Conservation (phyloP, 257 asterid species). For the Gentiana straminea region DNA sequence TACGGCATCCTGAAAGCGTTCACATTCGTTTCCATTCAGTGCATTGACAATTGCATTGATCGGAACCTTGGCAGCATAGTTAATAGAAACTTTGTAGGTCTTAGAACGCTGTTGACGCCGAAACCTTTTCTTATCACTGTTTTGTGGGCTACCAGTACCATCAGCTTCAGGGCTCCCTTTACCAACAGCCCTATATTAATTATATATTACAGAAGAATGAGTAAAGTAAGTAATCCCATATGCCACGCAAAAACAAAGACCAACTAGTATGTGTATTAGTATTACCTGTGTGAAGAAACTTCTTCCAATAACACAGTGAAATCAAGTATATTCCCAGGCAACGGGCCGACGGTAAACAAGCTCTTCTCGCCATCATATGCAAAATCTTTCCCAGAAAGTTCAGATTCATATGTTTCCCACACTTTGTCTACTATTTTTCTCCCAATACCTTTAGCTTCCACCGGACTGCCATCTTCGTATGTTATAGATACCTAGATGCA, state of each 20-base stretch:
- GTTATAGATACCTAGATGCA: slow-evolving; percentile 33
- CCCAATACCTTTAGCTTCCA: slow-evolving; percentile 56
- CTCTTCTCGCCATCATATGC: slow-evolving; percentile 73
- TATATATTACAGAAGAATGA: background rate
- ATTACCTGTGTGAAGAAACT: slow-evolving; percentile 27
- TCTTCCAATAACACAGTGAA: slow-evolving; percentile 51
- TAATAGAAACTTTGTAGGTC: slow-evolving; percentile 43
- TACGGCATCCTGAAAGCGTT: slow-evolving; percentile 63
- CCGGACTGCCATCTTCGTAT: slow-evolving; percentile 50
- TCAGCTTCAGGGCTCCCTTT: slow-evolving; percentile 28
- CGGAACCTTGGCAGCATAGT: slow-evolving; percentile 59
- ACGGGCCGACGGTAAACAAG: slow-evolving; percentile 55
- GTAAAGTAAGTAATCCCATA: background rate
- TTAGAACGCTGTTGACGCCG: slow-evolving; percentile 32
- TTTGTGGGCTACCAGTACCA: slow-evolving; percentile 23
- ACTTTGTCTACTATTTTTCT: slow-evolving; percentile 42
- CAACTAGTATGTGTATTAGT: background rate
- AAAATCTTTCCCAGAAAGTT: slow-evolving; percentile 34
- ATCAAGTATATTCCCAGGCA: slow-evolving; percentile 50
- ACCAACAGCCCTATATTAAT: slow-evolving; percentile 21
- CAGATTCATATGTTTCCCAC: slow-evolving; percentile 28
- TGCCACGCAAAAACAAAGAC: background rate
- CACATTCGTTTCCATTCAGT: slow-evolving; percentile 46
- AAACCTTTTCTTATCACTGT: slow-evolving; percentile 35
- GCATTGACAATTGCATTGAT: slow-evolving; percentile 44